Conservation (phyloP, 257 asterid genomes). For the Gentiana macrophylla region DNA sequence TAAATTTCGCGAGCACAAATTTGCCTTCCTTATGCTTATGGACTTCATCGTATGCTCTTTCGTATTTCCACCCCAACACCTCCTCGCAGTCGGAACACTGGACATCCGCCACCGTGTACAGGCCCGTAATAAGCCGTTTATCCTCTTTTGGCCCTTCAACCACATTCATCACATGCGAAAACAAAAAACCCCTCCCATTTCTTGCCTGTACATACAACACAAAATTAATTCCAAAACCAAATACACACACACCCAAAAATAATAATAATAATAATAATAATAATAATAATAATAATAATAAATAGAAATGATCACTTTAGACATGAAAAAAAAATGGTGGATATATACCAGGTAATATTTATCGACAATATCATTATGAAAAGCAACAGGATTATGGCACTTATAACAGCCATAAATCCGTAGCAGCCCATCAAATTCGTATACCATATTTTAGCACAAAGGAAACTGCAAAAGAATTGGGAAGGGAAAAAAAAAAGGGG, state of each 20-base stretch:
- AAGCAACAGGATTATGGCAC: conserved; percentile 49
- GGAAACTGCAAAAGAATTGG: too few species aligned
- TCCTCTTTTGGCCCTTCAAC: conserved; percentile 30
- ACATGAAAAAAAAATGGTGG: too few species aligned
- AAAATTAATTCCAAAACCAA: too few species aligned
- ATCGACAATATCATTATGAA: conserved; percentile 53
- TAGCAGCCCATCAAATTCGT: conserved; percentile 22
- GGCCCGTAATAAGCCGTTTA: conserved; percentile 40
- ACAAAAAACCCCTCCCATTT: conserved; percentile 47
- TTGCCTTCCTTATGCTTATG: conserved; percentile 57
- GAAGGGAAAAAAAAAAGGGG: too few species aligned
- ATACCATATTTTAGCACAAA: too few species aligned
- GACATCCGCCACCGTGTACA: conserved; percentile 47
- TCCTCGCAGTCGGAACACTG: conserved; percentile 44
- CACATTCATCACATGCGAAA: conserved; percentile 37
- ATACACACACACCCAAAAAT: neutral
- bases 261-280: neutral
- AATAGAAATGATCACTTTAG: too few species aligned
- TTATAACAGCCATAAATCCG: conserved; percentile 56
- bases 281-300: too few species aligned
- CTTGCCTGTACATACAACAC: conserved; percentile 17
- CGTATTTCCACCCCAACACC: conserved; percentile 55
- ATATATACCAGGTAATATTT: conserved; percentile 43
- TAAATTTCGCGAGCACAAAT: conserved; percentile 39
- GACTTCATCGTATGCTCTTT: conserved; percentile 35